A percentile compares a stretch with the other conserved stretches of the same genome.
phyloP scores from a whole-genome alignment of 192 early-diverging fungal species.

The Cetraspora pellucida region DNA sequence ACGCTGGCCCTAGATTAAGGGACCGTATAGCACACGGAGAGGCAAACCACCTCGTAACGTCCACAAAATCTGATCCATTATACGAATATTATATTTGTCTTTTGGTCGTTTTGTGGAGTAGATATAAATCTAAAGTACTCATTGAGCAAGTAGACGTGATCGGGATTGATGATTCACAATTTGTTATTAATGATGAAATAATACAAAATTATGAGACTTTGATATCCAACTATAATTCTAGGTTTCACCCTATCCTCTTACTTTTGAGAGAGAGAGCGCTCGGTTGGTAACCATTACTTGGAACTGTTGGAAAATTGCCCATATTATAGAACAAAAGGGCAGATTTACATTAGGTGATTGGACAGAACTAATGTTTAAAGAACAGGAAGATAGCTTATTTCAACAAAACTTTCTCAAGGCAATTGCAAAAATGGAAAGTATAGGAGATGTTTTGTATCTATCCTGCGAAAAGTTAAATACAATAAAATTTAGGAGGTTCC shows the following conservation, averaged over 20 bases:
- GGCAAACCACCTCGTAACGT: slow-evolving; percentile 12
- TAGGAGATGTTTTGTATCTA: neutral
- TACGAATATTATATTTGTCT: slow-evolving; percentile 20
- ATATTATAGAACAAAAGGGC: neutral
- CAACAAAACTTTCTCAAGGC: neutral
- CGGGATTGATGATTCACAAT: neutral
- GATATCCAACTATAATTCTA: slow-evolving; percentile 20
- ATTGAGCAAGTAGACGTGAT: neutral
- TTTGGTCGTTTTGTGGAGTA: slow-evolving; percentile 20
- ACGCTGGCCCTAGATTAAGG: slow-evolving; percentile 24
- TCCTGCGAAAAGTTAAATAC: neutral
- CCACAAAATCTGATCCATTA: neutral
- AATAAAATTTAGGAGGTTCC: neutral
- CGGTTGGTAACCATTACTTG: slow-evolving; percentile 1
- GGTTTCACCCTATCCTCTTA: slow-evolving; percentile 26
- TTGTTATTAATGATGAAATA: neutral
- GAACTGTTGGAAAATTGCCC: slow-evolving; percentile 22
- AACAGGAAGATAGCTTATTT: neutral
- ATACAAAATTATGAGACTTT: slow-evolving; percentile 7
- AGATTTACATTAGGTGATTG: neutral
- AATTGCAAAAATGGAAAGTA: neutral
- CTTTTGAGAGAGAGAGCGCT: slow-evolving; percentile 1
- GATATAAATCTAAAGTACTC: neutral
- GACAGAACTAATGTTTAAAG: neutral
- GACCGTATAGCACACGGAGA: slow-evolving; percentile 34